Conservation (phyloP, 2,329 filamentous ascomycete genomes). For the Rutstroemia sp. region DNA sequence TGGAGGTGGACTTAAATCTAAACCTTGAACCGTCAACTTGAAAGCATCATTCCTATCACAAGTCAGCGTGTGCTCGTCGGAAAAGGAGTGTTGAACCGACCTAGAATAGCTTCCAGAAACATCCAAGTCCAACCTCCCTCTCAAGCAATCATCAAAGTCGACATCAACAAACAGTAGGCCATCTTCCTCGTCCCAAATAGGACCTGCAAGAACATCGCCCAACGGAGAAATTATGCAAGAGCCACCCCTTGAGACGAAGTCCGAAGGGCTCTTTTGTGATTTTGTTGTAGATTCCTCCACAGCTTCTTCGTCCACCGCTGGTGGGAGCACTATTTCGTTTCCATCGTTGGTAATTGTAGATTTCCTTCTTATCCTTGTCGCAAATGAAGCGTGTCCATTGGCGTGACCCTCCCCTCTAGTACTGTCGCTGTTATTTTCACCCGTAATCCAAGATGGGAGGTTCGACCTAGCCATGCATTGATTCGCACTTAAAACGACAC, state of each 20-base stretch:
- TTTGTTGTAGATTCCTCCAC: background rate
- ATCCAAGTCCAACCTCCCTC: conserved; percentile 76
- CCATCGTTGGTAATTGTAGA: conserved; percentile 36
- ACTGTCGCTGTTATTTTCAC: conserved; percentile 11
- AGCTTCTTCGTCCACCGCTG: background rate
- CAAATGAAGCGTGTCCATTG: background rate
- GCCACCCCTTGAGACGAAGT: conserved; percentile 59
- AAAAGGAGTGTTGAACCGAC: conserved; percentile 36
- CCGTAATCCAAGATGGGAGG: conserved; percentile 49
- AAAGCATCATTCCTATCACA: conserved; percentile 49
- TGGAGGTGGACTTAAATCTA: conserved; percentile 47
- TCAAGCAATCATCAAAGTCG: conserved; percentile 81
- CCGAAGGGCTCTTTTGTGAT: conserved; percentile 14
- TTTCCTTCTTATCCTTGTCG: conserved; percentile 11
- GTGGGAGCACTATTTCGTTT: conserved; percentile 44
- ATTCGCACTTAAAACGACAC: conserved; percentile 80
- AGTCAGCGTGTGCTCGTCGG: conserved; percentile 10
- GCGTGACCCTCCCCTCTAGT: conserved; percentile 1
- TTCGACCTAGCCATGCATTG: conserved; percentile 62
- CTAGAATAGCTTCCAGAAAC: conserved; percentile 80
- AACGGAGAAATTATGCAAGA: conserved; percentile 74
- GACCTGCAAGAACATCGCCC: conserved; percentile 72
- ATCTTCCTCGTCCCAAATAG: conserved; percentile 72
- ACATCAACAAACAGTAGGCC: conserved; percentile 64
- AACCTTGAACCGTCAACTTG: conserved; percentile 49